Conservation (phyloP, 164 flowering plant species). For the Warburgia ugandensis region DNA sequence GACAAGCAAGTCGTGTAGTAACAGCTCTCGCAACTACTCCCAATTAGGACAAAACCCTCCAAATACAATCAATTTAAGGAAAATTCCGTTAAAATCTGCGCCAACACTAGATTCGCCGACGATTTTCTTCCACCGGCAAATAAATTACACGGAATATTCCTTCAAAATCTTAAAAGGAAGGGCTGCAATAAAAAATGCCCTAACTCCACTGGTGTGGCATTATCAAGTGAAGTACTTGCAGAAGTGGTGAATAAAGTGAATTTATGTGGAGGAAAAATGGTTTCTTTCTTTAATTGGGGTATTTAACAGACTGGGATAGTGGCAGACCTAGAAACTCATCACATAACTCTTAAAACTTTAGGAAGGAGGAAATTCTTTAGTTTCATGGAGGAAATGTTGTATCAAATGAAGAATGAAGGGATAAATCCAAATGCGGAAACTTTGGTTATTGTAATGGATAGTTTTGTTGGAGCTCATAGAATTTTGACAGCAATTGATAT, state of each 20-base stretch:
- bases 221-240: conserved; percentile 41
- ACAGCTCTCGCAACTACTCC: conserved; percentile 48
- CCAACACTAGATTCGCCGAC: conserved; percentile 26
- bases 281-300: conserved; percentile 77
- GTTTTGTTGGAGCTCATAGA: conserved; percentile 44
- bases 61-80: conserved; percentile 6
- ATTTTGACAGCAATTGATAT: conserved; percentile 49
- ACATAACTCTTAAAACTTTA: conserved; percentile 51
- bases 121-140: conserved; percentile 59
- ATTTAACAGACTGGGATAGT: conserved; percentile 33
- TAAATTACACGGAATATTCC: conserved; percentile 74
- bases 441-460: conserved; percentile 49
- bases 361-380: conserved; percentile 66
- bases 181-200: conserved; percentile 47
- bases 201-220: conserved; percentile 30
- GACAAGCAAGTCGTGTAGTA: conserved; percentile 34
- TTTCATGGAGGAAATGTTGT: conserved; percentile 35
- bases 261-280: conserved; percentile 67
- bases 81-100: neutral
- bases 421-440: conserved; percentile 33
- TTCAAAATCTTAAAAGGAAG: conserved; percentile 67
- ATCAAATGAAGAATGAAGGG: conserved; percentile 35
- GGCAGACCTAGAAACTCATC: conserved; percentile 26
- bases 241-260: conserved; percentile 62
- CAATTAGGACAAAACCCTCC: conserved; percentile 18